Conservation (phyloP, 371 early-diverging fungal genomes). For the Pancytospora epiphaga region DNA sequence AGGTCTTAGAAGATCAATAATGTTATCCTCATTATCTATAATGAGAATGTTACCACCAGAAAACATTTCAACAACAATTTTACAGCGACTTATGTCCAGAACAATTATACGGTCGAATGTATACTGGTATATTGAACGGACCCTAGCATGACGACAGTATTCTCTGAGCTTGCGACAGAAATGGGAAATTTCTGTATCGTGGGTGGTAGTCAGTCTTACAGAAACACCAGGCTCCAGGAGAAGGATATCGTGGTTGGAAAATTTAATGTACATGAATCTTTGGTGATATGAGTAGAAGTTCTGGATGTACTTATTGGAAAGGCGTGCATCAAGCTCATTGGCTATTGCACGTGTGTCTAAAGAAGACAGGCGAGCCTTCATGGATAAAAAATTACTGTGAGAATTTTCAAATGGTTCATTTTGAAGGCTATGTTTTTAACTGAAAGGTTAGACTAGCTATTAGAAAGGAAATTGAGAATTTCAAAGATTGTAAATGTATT, state of each 20-base stretch:
- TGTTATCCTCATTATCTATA: constrained; percentile 47
- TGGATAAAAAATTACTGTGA: constrained; percentile 23
- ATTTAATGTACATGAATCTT: constrained; percentile 53
- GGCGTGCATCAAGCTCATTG: constrained; percentile 53
- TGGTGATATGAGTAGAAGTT: constrained; percentile 57
- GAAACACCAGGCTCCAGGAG: constrained; percentile 60
- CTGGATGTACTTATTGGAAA: constrained; percentile 53
- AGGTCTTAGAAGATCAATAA: constrained; percentile 46
- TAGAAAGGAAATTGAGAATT: no score
- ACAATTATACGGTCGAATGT: constrained; percentile 60
- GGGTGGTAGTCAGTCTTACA: constrained; percentile 51
- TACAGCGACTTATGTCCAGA: constrained; percentile 42
- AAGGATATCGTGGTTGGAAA: constrained; percentile 58
- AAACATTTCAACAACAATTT: constrained; percentile 60
- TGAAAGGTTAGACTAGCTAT: no score
- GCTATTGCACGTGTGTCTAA: constrained; percentile 58
- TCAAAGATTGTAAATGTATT: no score
- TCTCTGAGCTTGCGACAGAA: constrained; percentile 56
- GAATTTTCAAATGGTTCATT: no score
- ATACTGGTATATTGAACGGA: constrained; percentile 53
- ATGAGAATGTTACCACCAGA: constrained; percentile 60
- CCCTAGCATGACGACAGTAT: constrained; percentile 42
- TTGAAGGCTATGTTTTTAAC: no score
- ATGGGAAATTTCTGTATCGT: constrained; percentile 56
- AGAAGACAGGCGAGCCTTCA: constrained; percentile 61